Percentiles rank a stretch among this genome's conserved stretches.
Evolutionary conservation across 345 rosid genomes (phyloP).

Genomic region (Gossypium ekmanianum): DNA sequence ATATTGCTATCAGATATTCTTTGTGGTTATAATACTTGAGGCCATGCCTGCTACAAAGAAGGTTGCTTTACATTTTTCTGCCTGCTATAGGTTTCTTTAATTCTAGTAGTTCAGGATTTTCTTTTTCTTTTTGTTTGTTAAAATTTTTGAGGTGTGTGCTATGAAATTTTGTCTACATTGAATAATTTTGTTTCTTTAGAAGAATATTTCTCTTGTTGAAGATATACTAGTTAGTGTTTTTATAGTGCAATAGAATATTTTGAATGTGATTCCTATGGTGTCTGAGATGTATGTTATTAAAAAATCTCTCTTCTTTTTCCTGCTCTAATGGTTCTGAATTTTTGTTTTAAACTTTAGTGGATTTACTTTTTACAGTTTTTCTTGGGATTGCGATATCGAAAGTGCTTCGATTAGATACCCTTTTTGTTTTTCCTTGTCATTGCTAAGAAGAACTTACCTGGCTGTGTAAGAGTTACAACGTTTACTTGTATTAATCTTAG

Average conservation of each 20-base stretch:
- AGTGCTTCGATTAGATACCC: no score
- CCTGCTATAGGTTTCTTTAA: not conserved
- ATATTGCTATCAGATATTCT: not conserved
- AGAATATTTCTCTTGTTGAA: not conserved
- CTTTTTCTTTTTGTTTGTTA: not conserved
- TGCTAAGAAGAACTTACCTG: no score
- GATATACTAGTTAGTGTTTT: not conserved
- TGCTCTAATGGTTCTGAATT: not conserved
- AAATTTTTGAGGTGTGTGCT: not conserved
- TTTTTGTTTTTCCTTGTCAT: no score
- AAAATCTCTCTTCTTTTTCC: not conserved
- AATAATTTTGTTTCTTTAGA: not conserved
- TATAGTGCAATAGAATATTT: not conserved
- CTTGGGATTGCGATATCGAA: no score
- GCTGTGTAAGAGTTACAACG: no score
- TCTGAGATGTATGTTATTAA: not conserved
- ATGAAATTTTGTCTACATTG: not conserved
- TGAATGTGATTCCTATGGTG: not conserved
- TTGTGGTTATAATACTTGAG: not conserved
- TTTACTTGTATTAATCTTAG: not conserved
- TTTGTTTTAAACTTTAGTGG: not conserved
- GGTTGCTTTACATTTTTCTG: not conserved
- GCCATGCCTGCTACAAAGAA: slow-evolving; percentile 19
- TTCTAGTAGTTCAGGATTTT: not conserved
- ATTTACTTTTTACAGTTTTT: not conserved